Base-by-base conservation (phyloP, 2,329 filamentous ascomycete genomes). In the Colletotrichum lupini region DNA sequence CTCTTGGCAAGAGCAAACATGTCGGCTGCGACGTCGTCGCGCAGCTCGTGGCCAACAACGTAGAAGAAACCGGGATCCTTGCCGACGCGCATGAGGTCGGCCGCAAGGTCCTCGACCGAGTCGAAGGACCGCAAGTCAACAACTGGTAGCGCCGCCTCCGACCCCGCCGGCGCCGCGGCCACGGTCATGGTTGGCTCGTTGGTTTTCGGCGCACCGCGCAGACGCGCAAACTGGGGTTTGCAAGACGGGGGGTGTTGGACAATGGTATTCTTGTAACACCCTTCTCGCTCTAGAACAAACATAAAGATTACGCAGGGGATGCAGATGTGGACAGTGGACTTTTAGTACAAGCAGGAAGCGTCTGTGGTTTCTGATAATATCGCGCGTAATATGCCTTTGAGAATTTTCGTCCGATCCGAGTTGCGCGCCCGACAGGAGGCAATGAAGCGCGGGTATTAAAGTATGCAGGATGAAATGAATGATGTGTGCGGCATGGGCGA, bases 21-120 rank as follows among this genome's bases (percentile, higher is more conserved):
- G 14, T 37, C 55, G n/a, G 64, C 68, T n/a, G 74, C 68, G 2
- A 64, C 74, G 26, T 64, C 64, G 68, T 75, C 74, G 35, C 60
- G 52, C 30, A 75, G 28, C 14, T 57, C 68, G 52, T 75, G 74
- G 1, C 74, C 74, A 9, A 75, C 68, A 32, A 75, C 72, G 9
- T 75, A 75, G 24, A 75, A 75, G 59, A 75, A 75, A 53, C 74
- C 74, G 3, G 74, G 74, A 42, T 75, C 72, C 61, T 46, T 75
- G 58, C 74, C 74, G 49, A 75, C 74, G 37, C 68, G 72, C 72
- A 75, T 64, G 37, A 75, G 65, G 61, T 75, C 72, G 3, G 42
- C 68, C 52, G 60, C 68, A 9, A 75, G 56, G n/a, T 49, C 65
- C 42, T 72, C 68, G 7, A 58, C 56, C 30, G 57, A 67, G 9